Evolutionary conservation across 2,329 filamentous ascomycete species (phyloP).

Genomic region (Lachnellula arida): DNA sequence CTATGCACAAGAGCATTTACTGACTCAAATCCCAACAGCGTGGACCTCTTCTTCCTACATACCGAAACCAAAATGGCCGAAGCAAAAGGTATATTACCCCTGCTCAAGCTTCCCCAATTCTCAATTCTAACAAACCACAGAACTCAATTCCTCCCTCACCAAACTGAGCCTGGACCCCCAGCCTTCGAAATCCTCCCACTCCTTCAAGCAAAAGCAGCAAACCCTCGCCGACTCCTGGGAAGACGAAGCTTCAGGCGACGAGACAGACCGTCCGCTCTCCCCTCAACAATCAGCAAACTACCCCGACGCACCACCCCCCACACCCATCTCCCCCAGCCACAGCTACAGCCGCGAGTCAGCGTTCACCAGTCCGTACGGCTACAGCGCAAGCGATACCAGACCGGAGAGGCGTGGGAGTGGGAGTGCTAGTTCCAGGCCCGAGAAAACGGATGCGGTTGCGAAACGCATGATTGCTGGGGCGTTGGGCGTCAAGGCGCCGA

Average conservation of each 20-base stretch:
- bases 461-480: constrained; percentile 85
- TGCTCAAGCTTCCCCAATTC: not conserved
- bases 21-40: not conserved
- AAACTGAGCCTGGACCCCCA: constrained; percentile 26
- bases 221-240: constrained; percentile 71
- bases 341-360: constrained; percentile 2
- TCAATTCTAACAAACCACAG: constrained; percentile 14
- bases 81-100: constrained; percentile 14
- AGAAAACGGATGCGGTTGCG: constrained; percentile 92
- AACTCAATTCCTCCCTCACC: constrained; percentile 25
- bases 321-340: constrained; percentile 53
- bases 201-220: constrained; percentile 34
- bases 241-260: constrained; percentile 43
- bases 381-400: constrained; percentile 9
- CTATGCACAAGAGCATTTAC: not conserved
- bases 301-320: constrained; percentile 58
- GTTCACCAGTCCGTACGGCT: constrained; percentile 24
- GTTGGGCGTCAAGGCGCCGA: constrained; percentile 74
- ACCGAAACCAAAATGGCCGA: constrained; percentile 15
- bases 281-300: constrained; percentile 27
- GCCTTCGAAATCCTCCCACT: constrained; percentile 18
- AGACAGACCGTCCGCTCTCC: constrained; percentile 24
- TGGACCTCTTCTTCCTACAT: not conserved
- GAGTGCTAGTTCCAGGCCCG: constrained; percentile 50
- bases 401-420: constrained; percentile 15